Percentiles rank a stretch among this genome's conserved stretches.
phyloP scores from a whole-genome alignment of 768 basidiomycete genomes.

The Suillus cothurnatus region DNA sequence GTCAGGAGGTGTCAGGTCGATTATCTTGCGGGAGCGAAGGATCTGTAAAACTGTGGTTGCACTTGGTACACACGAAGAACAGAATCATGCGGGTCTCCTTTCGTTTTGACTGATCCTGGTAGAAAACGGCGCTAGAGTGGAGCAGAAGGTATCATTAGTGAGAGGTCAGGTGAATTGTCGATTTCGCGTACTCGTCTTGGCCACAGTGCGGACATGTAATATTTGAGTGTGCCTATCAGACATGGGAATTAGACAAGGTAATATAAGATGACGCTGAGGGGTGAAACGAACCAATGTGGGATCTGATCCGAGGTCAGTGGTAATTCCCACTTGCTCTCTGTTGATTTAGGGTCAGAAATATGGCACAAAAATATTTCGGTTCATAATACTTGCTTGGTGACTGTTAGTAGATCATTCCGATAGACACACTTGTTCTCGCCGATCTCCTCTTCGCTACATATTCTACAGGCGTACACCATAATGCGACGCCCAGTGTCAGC shows the following conservation, averaged over 20 bases:
- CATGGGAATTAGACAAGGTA: neutral
- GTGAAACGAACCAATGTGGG: constrained; percentile 71
- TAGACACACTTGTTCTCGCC: constrained; percentile 91
- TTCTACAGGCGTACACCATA: constrained; percentile 90
- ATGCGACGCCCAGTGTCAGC: constrained; percentile 83
- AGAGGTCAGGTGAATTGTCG: neutral
- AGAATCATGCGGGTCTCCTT: constrained; percentile 95
- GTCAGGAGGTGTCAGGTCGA: constrained; percentile 35
- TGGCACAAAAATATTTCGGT: neutral
- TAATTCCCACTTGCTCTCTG: constrained; percentile 94
- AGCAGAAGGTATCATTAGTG: constrained; percentile 10
- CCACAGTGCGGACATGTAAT: constrained; percentile 84
- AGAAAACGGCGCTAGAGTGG: constrained; percentile 79
- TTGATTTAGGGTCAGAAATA: constrained; percentile 12
- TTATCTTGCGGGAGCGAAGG: constrained; percentile 56
- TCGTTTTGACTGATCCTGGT: constrained; percentile 96
- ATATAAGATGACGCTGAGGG: constrained; percentile 1
- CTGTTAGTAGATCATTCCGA: constrained; percentile 88
- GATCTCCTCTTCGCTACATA: constrained; percentile 85
- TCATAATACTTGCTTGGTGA: constrained; percentile 71
- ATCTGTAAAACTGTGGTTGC: constrained; percentile 75
- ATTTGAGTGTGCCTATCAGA: constrained; percentile 72
- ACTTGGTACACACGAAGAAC: constrained; percentile 87
- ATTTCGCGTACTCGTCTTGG: constrained; percentile 71
- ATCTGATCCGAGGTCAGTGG: constrained; percentile 83